Percentiles rank a stretch among this genome's conserved stretches.
phyloP scores from a whole-genome alignment of 129 eudicot species.

The Solidago caesia region DNA sequence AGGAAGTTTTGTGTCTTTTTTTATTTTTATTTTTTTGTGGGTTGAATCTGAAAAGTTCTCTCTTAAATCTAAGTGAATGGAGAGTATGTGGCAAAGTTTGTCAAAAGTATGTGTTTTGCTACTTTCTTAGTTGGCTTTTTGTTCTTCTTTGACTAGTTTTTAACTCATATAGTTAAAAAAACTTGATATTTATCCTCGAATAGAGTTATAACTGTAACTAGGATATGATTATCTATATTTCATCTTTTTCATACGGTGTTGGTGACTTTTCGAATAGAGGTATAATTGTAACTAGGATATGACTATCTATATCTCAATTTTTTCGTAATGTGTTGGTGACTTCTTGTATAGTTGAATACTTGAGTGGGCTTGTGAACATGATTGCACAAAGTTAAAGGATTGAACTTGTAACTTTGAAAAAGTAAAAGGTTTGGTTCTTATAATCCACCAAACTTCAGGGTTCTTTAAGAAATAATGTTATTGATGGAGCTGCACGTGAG shows the following conservation, averaged over 20 bases:
- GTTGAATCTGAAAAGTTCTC: conserved; percentile 29
- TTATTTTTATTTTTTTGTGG: conserved; percentile 19
- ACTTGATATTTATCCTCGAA: too few species aligned
- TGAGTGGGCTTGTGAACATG: conserved; percentile 10
- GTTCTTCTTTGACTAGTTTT: conserved; percentile 16
- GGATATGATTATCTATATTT: too few species aligned
- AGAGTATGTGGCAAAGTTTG: conserved; percentile 47
- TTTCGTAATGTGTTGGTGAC: too few species aligned
- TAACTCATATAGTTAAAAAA: neutral
- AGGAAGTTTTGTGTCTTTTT: conserved; percentile 51
- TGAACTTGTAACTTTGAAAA: conserved; percentile 14
- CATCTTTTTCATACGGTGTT: too few species aligned
- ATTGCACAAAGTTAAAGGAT: conserved; percentile 24
- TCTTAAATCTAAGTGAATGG: conserved; percentile 37
- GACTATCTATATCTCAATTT: too few species aligned
- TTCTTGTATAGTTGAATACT: neutral
- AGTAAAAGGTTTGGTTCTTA: conserved; percentile 13
- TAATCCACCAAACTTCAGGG: conserved; percentile 17
- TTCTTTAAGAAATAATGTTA: neutral
- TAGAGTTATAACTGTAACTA: too few species aligned
- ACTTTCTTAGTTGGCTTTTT: conserved; percentile 22
- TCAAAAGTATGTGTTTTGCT: conserved; percentile 32
- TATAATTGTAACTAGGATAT: too few species aligned
- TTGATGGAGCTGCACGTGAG: conserved; percentile 17
- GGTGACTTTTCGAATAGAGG: too few species aligned